A percentile compares a stretch with the other conserved stretches of the same genome.
Conservation (phyloP, 805 yeast species). For the Babjeviella inositovora region DNA sequence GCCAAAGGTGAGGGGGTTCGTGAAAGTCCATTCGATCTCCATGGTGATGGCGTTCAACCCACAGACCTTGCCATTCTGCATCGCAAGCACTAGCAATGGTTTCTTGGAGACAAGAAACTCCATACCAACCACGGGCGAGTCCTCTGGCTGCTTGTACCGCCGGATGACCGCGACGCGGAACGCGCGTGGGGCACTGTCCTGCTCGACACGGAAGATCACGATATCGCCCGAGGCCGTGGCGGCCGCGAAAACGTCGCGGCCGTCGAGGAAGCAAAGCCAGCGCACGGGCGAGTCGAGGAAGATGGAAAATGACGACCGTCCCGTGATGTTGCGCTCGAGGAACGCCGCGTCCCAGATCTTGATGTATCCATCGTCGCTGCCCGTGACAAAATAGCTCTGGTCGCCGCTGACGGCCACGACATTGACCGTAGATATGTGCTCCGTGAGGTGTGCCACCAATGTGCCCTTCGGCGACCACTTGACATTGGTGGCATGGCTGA, state of each 20-base stretch:
- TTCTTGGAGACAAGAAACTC: conserved; percentile 20
- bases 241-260: conserved; percentile 43
- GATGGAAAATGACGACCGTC: conserved; percentile 26
- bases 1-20: conserved; percentile 53
- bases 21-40: conserved; percentile 21
- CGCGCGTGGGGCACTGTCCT: conserved; percentile 9
- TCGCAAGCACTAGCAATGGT: conserved; percentile 29
- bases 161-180: conserved; percentile 15
- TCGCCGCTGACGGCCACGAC: conserved; percentile 45
- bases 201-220: conserved; percentile 17
- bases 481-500: conserved; percentile 1
- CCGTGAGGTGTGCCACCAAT: conserved; percentile 47
- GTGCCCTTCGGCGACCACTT: conserved; percentile 26
- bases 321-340: conserved; percentile 44
- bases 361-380: conserved; percentile 58
- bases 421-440: conserved; percentile 43
- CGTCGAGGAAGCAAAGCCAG: conserved; percentile 30
- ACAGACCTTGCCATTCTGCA: conserved; percentile 33
- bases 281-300: conserved; percentile 33
- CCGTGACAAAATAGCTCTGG: conserved; percentile 54
- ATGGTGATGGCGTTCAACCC: conserved; percentile 44
- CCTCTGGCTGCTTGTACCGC: conserved; percentile 17
- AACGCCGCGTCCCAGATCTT: conserved; percentile 66
- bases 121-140: conserved; percentile 25
- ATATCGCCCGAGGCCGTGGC: conserved; percentile 29